Base-by-base conservation (phyloP, 176 grass and related monocot species). In the Stipa capillata region DNA sequence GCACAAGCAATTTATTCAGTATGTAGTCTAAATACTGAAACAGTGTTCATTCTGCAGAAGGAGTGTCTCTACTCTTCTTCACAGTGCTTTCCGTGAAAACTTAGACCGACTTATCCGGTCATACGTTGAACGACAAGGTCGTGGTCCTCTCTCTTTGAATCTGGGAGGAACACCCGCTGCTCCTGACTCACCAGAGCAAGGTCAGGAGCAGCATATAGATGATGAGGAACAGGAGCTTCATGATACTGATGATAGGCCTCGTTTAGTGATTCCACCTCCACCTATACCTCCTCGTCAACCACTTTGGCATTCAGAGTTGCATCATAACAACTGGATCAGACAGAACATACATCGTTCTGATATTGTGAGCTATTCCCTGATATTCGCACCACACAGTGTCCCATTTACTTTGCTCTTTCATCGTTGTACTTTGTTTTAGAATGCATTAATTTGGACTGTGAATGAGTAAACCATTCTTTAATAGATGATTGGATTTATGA, bases 21-120 rank as follows among this genome's bases (percentile, higher is more conserved):
- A 36, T 10, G 44, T 72, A 18, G 1, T 52, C 20, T 84, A 76
- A 80, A 81, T 51, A 45, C 11, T 89, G 51, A 84, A 78, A 0
- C 47, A 65, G 3, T 74, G 27, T 86, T 77, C 11, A 20, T 61
- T 82, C 42, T 92, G 65, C 92, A 95, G 96, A 69, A 90, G 93
- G 87, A 99, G 90, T 23, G 96, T 99, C 48, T 99, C 96, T 50
- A 95, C 89, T 83, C 90, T 99, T 92, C 96, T 95, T 79, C 90
- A 93, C 11, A 99, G 92, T 39, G 65, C 92, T 52, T 95, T 99
- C 85, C 89, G 92, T 74, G 87, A 95, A 87, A 99, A 93, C 61
- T 87, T 99, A 76, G 96, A 99, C 72, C 89, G 49, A 27, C 80
- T 99, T 82, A 93, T 99, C 83, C 84, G 88, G 39, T 91, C 92